These are phyloP conservation scores for Alternaria angustiovoidea DNA, from an alignment of 2,329 filamentous ascomycete genomes.

Conservation along the genomic window DNA sequence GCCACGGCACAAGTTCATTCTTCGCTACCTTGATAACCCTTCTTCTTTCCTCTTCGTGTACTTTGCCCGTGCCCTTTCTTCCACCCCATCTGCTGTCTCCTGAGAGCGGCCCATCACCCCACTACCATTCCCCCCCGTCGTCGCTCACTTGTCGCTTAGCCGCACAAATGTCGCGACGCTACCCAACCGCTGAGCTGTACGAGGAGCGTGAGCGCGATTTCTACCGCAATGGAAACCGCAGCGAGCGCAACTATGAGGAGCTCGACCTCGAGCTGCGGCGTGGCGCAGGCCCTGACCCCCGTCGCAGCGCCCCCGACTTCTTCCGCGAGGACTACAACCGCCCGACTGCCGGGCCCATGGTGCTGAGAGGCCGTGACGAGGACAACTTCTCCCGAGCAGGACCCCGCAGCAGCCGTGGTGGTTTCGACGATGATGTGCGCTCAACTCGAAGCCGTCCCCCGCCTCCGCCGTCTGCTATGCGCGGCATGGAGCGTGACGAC, in stretches of 20 bases:
- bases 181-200: constrained; percentile 57
- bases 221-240: constrained; percentile 53
- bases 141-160: constrained; percentile 25
- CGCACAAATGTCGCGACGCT: constrained; percentile 52
- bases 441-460: constrained; percentile 43
- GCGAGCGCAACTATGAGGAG: constrained; percentile 58
- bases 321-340: constrained; percentile 60
- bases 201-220: constrained; percentile 61
- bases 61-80: constrained; percentile 9
- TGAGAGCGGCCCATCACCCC: constrained; percentile 22
- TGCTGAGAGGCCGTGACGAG: constrained; percentile 56
- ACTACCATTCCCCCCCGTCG: constrained; percentile 12
- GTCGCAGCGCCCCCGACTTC: constrained; percentile 58
- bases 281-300: constrained; percentile 46
- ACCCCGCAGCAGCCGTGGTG: constrained; percentile 45
- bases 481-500: constrained; percentile 49
- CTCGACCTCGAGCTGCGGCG: constrained; percentile 58
- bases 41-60: constrained; percentile 7
- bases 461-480: constrained; percentile 36
- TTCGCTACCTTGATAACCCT: constrained; percentile 15
- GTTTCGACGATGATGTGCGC: constrained; percentile 54
- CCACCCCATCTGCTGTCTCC: constrained; percentile 13
- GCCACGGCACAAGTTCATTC: constrained; percentile 24
- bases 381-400: constrained; percentile 44
- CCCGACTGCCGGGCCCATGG: constrained; percentile 54